Evolutionary conservation across 129 eudicot species (phyloP).

Genomic region (Arctium lappa): DNA sequence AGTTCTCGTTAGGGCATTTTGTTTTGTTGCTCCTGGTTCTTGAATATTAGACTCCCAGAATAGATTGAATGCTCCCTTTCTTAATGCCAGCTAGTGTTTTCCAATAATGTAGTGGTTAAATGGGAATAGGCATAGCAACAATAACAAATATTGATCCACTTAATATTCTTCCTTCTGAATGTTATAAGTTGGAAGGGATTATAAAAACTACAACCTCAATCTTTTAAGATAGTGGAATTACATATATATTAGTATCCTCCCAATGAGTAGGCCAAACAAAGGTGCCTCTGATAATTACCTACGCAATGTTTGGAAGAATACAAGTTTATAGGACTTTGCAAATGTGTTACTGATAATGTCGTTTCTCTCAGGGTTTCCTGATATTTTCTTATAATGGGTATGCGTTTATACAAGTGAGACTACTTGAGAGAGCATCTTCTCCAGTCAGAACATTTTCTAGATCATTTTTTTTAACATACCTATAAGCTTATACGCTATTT

Average conservation of each 20-base stretch:
- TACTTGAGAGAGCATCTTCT: not conserved
- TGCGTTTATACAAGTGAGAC: not conserved
- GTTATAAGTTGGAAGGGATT: not conserved
- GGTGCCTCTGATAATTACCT: not conserved
- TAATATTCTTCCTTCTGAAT: not conserved
- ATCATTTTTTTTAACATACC: not conserved
- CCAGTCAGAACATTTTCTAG: not conserved
- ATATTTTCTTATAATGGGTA: not conserved
- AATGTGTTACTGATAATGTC: not conserved
- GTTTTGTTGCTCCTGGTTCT: constrained; percentile 1
- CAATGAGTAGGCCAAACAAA: not conserved
- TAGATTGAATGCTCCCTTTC: not conserved
- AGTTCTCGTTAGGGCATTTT: not conserved
- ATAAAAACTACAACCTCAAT: not conserved
- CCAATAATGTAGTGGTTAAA: not conserved
- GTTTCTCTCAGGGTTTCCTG: not conserved
- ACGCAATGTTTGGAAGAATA: not conserved
- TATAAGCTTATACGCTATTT: not conserved
- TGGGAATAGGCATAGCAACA: not conserved
- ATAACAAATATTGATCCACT: not conserved
- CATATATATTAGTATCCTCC: not conserved
- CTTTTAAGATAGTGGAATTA: not conserved
- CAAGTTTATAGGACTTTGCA: not conserved
- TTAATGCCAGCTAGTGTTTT: not conserved
- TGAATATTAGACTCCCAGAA: not conserved